Evolutionary conservation across 1,284 basidiomycete species (phyloP).

Genomic region (Malassezia sympodialis): DNA sequence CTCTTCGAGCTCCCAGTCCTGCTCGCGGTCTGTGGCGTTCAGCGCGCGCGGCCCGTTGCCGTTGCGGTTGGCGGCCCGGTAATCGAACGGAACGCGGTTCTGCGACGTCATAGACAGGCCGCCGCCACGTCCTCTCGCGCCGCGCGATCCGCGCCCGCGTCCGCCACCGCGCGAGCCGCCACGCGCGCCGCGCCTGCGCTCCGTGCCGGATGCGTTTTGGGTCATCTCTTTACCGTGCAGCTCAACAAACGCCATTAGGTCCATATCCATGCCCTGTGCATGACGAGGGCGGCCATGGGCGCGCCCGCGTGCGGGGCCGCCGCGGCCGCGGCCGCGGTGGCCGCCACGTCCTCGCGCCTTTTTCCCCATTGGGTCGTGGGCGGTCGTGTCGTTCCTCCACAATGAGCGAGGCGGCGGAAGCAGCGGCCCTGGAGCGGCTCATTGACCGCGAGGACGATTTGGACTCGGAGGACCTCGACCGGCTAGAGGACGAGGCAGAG

Average conservation of each 20-base stretch:
- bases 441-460: constrained; percentile 21
- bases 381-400: not conserved
- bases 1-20: not conserved
- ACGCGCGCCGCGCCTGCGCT: not conserved
- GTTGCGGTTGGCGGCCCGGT: not conserved
- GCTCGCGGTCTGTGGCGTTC: not conserved
- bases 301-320: constrained; percentile 11
- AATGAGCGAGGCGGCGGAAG: not conserved
- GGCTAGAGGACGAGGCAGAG: constrained; percentile 38
- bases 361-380: constrained; percentile 2
- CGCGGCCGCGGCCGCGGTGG: constrained; percentile 5
- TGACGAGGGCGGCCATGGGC: not conserved
- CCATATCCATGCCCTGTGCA: not conserved
- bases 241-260: not conserved
- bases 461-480: constrained; percentile 39
- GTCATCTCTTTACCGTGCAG: not conserved
- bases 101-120: constrained; percentile 5
- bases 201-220: not conserved
- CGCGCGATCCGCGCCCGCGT: not conserved
- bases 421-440: constrained; percentile 1
- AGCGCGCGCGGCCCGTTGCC: not conserved
- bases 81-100: constrained; percentile 15
- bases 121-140: constrained; percentile 2
- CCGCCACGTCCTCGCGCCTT: constrained; percentile 8
- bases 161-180: not conserved